A percentile compares a stretch with the other conserved stretches of the same genome.
Conservation (phyloP, 768 basidiomycete species). For the Sistotremastrum suecicum region DNA sequence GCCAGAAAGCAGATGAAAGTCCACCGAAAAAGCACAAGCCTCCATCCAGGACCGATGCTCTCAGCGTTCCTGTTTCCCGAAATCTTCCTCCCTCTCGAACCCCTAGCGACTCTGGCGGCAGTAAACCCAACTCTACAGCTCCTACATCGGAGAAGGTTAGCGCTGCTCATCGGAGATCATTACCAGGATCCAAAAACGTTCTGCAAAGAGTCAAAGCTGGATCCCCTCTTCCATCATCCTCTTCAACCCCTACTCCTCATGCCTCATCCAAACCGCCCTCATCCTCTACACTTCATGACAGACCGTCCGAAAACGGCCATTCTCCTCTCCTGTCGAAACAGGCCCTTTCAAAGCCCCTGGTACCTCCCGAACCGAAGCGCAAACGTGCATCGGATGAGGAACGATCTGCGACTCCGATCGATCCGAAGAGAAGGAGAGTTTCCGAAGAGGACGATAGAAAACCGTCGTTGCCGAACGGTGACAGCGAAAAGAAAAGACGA, state of each 20-base stretch:
- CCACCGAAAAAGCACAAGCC: no score
- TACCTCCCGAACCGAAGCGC: constrained; percentile 31
- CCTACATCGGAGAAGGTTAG: no score
- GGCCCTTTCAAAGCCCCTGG: constrained; percentile 1
- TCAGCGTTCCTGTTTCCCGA: constrained; percentile 6
- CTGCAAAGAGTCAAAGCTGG: no score
- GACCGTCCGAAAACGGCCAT: not conserved
- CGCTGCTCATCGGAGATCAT: no score
- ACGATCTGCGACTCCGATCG: constrained; percentile 15
- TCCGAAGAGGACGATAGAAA: constrained; percentile 8
- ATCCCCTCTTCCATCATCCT: no score
- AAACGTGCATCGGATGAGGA: constrained; percentile 21
- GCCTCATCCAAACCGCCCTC: constrained; percentile 29
- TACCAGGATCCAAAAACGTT: no score
- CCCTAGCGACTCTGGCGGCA: constrained; percentile 3
- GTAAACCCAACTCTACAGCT: constrained; percentile 8
- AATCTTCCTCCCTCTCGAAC: constrained; percentile 8
- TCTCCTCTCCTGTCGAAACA: not conserved
- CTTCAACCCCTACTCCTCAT: not conserved
- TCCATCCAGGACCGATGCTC: constrained; percentile 3
- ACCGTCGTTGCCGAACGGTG: not conserved
- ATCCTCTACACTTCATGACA: constrained; percentile 18
- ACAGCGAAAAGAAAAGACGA: no score
- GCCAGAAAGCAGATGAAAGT: no score
- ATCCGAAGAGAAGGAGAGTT: constrained; percentile 14